phyloP scores from a whole-genome alignment of 208 protist species.

The Angomonas ambiguus region DNA sequence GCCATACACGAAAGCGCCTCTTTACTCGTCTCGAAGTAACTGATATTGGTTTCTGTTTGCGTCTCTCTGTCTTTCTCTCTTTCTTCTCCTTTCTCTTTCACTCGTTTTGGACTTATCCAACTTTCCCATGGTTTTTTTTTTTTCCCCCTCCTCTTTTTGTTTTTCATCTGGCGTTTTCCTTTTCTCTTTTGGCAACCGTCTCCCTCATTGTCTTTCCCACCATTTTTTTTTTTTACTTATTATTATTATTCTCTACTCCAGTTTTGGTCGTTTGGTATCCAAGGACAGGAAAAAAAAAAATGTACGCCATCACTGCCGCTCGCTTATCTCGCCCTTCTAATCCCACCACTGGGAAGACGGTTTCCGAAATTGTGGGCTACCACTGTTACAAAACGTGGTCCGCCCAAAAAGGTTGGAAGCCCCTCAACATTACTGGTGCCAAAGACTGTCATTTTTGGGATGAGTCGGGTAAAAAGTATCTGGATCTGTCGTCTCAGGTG shows the following conservation, averaged over 20 bases:
- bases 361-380: neutral
- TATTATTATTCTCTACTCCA: neutral
- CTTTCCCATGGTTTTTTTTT: constrained; percentile 5
- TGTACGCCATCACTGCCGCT: no score
- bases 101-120: constrained; percentile 2
- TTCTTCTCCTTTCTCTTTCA: neutral
- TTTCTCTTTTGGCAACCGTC: constrained; percentile 9
- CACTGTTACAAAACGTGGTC: constrained; percentile 6
- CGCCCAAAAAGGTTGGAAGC: constrained; percentile 4
- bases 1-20: no score
- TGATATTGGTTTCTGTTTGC: constrained; percentile 1
- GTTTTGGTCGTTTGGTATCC: neutral
- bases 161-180: constrained; percentile 3
- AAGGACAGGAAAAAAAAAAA: no score
- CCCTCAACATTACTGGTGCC: neutral
- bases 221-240: neutral
- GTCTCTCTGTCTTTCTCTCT: no score
- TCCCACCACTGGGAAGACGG: neutral
- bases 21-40: neutral
- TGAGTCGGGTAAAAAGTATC: constrained; percentile 3
- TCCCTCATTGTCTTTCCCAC: neutral
- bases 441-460: constrained; percentile 6
- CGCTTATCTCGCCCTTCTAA: neutral
- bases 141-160: neutral
- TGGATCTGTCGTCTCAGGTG: constrained; percentile 5